These are phyloP conservation scores for Talaromyces atroroseus DNA, from an alignment of 2,329 filamentous ascomycete species.

Conservation along the genomic window DNA sequence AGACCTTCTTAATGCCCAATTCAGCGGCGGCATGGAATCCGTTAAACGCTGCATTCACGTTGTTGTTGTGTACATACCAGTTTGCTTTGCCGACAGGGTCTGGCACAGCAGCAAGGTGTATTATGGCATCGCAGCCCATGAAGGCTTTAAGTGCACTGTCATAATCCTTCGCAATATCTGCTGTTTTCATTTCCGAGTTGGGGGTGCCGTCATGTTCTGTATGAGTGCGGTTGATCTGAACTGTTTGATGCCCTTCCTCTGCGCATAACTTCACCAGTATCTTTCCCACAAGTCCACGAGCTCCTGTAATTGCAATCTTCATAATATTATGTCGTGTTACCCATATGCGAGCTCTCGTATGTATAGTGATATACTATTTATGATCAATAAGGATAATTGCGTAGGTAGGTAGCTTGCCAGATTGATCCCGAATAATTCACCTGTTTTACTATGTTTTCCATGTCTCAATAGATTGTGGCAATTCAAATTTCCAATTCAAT, in stretches of 20 bases:
- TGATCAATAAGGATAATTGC: neutral
- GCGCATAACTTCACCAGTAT: conserved; percentile 28
- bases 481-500: neutral
- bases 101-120: conserved; percentile 36
- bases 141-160: conserved; percentile 27
- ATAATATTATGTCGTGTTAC: conserved; percentile 12
- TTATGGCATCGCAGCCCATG: conserved; percentile 33
- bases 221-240: conserved; percentile 31
- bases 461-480: conserved; percentile 19
- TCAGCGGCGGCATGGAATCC: conserved; percentile 34
- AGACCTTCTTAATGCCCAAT: conserved; percentile 30
- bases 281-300: conserved; percentile 29
- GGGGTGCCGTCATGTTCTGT: conserved; percentile 25
- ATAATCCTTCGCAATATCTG: conserved; percentile 30
- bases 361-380: neutral
- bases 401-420: neutral
- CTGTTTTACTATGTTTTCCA: neutral
- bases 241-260: conserved; percentile 27
- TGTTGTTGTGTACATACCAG: conserved; percentile 32
- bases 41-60: conserved; percentile 35
- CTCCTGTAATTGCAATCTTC: conserved; percentile 41
- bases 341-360: neutral
- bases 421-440: neutral
- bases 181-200: conserved; percentile 30
- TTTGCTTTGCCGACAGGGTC: conserved; percentile 30